Percentiles rank a stretch among this genome's conserved stretches.
Conservation (phyloP, 768 basidiomycete genomes). For the Gloeophyllum trabeum region DNA sequence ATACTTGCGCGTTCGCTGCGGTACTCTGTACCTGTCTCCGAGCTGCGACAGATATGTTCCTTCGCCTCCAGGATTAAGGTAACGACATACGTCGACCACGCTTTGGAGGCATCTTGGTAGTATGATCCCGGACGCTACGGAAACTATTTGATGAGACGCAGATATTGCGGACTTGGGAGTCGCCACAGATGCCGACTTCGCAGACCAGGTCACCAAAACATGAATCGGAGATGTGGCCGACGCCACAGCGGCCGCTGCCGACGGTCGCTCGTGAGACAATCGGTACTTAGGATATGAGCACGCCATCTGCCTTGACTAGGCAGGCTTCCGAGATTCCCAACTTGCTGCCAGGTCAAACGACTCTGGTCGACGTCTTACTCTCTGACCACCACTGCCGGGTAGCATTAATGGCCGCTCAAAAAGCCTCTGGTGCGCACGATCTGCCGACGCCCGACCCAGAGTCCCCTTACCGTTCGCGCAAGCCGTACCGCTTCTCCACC, state of each 20-base stretch:
- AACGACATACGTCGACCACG: background rate
- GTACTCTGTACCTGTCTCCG: background rate
- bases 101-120: background rate
- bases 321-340: background rate
- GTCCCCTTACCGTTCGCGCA: slow-evolving; percentile 53
- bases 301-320: background rate
- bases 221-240: no score
- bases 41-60: background rate
- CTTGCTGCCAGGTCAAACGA: background rate
- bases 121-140: background rate
- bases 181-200: no score
- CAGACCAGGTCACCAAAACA: no score
- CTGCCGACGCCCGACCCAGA: slow-evolving; percentile 79
- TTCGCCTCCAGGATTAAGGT: background rate
- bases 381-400: background rate
- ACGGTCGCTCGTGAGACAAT: no score
- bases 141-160: background rate
- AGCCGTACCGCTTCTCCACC: slow-evolving; percentile 84
- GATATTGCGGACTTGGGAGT: no score
- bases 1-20: background rate
- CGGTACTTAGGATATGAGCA: background rate
- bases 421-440: slow-evolving; percentile 28
- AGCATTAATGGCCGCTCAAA: background rate
- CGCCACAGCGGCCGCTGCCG: no score
- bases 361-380: background rate